Base-by-base conservation (phyloP, 2,329 filamentous ascomycete genomes). In the Proliferodiscus dingleyae region DNA sequence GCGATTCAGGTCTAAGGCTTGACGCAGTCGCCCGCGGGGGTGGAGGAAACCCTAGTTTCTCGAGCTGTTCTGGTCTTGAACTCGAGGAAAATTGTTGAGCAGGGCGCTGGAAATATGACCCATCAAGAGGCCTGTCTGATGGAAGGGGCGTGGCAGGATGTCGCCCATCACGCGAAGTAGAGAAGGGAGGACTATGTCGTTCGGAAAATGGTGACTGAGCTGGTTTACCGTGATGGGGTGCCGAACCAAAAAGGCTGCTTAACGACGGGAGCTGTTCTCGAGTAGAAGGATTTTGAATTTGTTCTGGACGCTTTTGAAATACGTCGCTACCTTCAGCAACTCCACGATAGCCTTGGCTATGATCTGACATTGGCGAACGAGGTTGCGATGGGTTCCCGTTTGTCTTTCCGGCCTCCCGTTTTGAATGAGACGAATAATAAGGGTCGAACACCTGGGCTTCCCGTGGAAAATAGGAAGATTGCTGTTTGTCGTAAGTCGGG, bases 241-340 rank as follows among this genome's bases (percentile, higher is more conserved):
- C 37, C 19, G 58, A 52, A 13, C 49, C 57, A 56, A 64, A 62
- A 6, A 65, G 37, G 47, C 61, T 64, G 42, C 59, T 65, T 33
- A 65, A 42, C 11, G 62, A 55, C 34, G 62, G 62, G 3, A 65
- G 51, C 21, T 57, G 55, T 50, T 64, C 61, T 53, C 61, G 52
- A 21, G 51, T 41, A 24, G 51, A 39, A 24, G 49, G 32, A 10
- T 58, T 56, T 19, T 53, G 47, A 29, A 33, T 24, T 5, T 39
- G 33, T 26, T 60, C 50, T 44, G 51, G 52, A 6, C 41, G 50
- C 36, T 41, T 46, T 34, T 50, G 51, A 50, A 59, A 58, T 51
- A 60, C 55, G 4, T 60, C 51, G 47, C 39, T 53, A 32, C 30
- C 39, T 46, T 51, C 53, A n/a, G 41, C 29, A 43, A 44, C 29